Base-by-base conservation (phyloP, 1,284 basidiomycete species). In the Ceratobasidium sp. region DNA sequence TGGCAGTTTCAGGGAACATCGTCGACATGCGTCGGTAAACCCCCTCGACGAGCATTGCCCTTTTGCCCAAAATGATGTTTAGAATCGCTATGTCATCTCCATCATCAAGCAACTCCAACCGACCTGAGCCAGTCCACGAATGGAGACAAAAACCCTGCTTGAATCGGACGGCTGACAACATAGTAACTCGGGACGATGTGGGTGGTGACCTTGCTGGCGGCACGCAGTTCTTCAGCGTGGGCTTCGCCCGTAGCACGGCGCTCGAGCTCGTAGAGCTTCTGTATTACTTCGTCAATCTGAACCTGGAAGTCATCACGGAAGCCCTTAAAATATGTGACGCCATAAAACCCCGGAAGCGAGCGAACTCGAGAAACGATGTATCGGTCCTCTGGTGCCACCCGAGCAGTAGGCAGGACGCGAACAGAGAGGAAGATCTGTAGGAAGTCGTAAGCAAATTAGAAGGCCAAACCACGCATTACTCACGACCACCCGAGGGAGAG, bases 141-240 rank as follows among this genome's bases (percentile, higher is more conserved):
- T 1, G 76, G 73, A 0, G 79, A 77, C 1, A 80, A 42, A 50
- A 72, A 35, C 2, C 75, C 74, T 0, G 80, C 78, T 15, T 77
- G 64, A 1, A 83, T 70, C 1, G 73, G 75, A 70, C 78, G 81
- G 72, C 84, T 85, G 31, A 82, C 76, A 45, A 88, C 82, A 71
- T 85, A 79, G 72, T 89, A 88, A 75, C 86, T 83, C 0, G 87
- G 87, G 2, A 86, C 81, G 56, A 90, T 83, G 73, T 88, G 87
- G 0, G 87, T 87, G 0, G 82, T 78, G n/a, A 75, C 82, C 8
- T 74, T 72, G 0, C 82, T 78, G 2, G 82, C 82, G 0, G 74
- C 70, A 22, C 78, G 76, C 49, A 89, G 84, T 70, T 82, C 80
- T 32, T 77, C 72, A 1, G 75, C 73, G 2, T 80, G 78, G 70